phyloP scores from a whole-genome alignment of 1,139 yeast species.

The Magnusiomyces suaveolens region DNA sequence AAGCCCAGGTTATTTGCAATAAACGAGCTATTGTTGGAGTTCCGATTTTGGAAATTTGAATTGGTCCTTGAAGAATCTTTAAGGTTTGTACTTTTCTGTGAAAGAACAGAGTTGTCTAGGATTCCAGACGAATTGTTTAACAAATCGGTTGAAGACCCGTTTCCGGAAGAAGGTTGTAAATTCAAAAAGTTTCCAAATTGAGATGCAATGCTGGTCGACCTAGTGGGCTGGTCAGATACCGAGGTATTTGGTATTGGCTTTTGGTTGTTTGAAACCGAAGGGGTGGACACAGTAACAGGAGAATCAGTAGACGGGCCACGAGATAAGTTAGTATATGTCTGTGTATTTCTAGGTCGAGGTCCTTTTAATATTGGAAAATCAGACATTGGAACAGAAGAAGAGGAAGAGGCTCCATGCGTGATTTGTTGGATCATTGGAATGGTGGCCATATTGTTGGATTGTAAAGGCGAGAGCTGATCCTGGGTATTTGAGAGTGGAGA shows the following conservation, averaged over 20 bases:
- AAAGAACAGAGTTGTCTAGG: not conserved
- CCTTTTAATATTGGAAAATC: not conserved
- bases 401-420: not conserved
- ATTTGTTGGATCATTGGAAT: not conserved
- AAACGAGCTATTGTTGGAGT: constrained; percentile 14
- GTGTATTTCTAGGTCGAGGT: not conserved
- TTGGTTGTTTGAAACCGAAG: not conserved
- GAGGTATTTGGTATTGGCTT: not conserved
- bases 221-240: too few relatives aligned
- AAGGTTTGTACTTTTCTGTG: not conserved
- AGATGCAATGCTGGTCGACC: not conserved
- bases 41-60: not conserved
- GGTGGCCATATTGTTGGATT: not conserved
- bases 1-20: constrained; percentile 27
- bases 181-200: constrained; percentile 2
- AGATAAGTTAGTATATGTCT: not conserved
- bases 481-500: not conserved
- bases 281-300: too few relatives aligned
- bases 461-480: not conserved
- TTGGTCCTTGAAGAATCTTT: not conserved
- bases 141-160: not conserved
- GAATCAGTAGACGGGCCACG: not conserved
- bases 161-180: not conserved
- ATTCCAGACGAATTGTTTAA: not conserved
- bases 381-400: not conserved